A percentile compares a stretch with the other conserved stretches of the same genome.
phyloP scores from a whole-genome alignment of 768 basidiomycete genomes.

The Stropharia rugosoannulata region DNA sequence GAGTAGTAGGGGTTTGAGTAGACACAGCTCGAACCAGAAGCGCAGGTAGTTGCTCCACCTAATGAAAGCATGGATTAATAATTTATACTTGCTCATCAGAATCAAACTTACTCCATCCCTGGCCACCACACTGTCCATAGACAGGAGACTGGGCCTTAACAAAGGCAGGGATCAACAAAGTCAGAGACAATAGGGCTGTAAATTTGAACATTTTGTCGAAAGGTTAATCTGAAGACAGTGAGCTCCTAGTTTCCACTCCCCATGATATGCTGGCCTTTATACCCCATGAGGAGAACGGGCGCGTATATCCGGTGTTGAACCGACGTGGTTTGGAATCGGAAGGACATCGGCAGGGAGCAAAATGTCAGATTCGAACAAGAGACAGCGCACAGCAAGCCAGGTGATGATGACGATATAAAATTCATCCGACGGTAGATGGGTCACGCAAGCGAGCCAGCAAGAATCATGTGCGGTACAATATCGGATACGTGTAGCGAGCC shows the following conservation, averaged over 20 bases:
- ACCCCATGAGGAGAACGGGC: slow-evolving; percentile 10
- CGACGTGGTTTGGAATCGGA: slow-evolving; percentile 23
- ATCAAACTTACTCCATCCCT: slow-evolving; percentile 43
- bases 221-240: slow-evolving; percentile 8
- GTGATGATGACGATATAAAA: slow-evolving; percentile 27
- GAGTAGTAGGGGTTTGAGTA: slow-evolving; percentile 36
- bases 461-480: slow-evolving; percentile 13
- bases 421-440: slow-evolving; percentile 23
- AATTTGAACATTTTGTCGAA: slow-evolving; percentile 44
- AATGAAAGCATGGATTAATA: slow-evolving; percentile 7
- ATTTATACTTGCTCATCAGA: slow-evolving; percentile 16
- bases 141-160: slow-evolving; percentile 40
- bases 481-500: slow-evolving; percentile 15
- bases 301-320: slow-evolving; percentile 36
- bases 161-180: slow-evolving; percentile 42
- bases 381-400: slow-evolving; percentile 3
- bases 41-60: slow-evolving; percentile 42
- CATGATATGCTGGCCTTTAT: slow-evolving; percentile 17
- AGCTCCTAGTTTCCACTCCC: neutral
- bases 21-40: slow-evolving; percentile 32
- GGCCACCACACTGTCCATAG: slow-evolving; percentile 56
- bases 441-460: neutral
- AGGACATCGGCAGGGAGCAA: slow-evolving; percentile 25
- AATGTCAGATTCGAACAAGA: neutral
- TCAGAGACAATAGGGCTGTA: slow-evolving; percentile 39